Evolutionary conservation across 2,329 filamentous ascomycete species (phyloP).

Genomic region (Colletotrichum limetticola): DNA sequence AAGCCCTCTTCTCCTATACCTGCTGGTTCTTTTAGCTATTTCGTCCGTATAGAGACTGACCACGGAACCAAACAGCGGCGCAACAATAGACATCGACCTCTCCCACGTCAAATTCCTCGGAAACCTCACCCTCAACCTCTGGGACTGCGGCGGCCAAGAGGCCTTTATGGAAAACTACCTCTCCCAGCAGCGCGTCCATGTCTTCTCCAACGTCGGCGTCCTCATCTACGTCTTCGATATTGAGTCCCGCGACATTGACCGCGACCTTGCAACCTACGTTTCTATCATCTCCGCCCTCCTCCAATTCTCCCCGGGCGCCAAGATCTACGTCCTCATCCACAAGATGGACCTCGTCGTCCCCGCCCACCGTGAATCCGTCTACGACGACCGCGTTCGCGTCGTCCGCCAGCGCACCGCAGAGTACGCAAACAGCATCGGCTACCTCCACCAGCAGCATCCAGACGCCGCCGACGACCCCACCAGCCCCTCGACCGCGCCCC

Average conservation of each 20-base stretch:
- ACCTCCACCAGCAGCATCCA: constrained; percentile 25
- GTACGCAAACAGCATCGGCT: constrained; percentile 55
- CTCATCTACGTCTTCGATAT: constrained; percentile 99
- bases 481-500: constrained; percentile 37
- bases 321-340: constrained; percentile 95
- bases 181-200: constrained; percentile 92
- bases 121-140: constrained; percentile 95
- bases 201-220: constrained; percentile 96
- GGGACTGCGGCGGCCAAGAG: constrained; percentile 99
- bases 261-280: constrained; percentile 91
- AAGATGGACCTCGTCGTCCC: constrained; percentile 97
- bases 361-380: constrained; percentile 81
- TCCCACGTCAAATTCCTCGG: constrained; percentile 99
- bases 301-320: constrained; percentile 83
- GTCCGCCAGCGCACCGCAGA: constrained; percentile 79
- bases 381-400: constrained; percentile 82
- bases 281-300: constrained; percentile 89
- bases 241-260: constrained; percentile 92
- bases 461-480: constrained; percentile 25
- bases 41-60: background rate
- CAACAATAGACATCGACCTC: constrained; percentile 98
- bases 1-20: constrained; percentile 40
- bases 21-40: background rate
- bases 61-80: constrained; percentile 65
- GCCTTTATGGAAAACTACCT: constrained; percentile 99